Evolutionary conservation across 192 early-diverging fungal genomes (phyloP).

Genomic region (Lunasporangiospora selenospora): DNA sequence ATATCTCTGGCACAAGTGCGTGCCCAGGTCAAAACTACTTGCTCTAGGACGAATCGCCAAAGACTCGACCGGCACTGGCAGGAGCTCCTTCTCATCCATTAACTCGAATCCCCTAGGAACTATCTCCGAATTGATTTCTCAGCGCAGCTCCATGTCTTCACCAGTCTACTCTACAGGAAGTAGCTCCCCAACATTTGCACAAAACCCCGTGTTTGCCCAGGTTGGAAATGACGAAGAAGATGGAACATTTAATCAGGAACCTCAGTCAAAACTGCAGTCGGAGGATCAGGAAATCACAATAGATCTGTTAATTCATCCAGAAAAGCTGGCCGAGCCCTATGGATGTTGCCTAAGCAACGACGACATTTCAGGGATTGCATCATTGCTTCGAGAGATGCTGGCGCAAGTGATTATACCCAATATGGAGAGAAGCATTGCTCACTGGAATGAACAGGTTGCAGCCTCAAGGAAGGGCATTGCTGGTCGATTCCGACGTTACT

Average conservation of each 20-base stretch:
- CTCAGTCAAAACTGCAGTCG: slow-evolving; percentile 5
- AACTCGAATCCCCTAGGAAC: slow-evolving; percentile 18
- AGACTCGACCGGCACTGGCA: slow-evolving; percentile 2
- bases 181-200: slow-evolving; percentile 39
- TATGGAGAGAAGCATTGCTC: slow-evolving; percentile 88
- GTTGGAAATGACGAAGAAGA: slow-evolving; percentile 40
- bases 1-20: slow-evolving; percentile 55
- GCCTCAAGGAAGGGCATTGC: slow-evolving; percentile 86
- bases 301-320: slow-evolving; percentile 26
- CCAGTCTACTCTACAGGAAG: slow-evolving; percentile 48
- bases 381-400: slow-evolving; percentile 64
- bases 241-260: slow-evolving; percentile 40
- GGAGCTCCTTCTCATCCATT: slow-evolving; percentile 27
- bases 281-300: slow-evolving; percentile 18
- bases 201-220: slow-evolving; percentile 36
- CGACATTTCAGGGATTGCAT: slow-evolving; percentile 60
- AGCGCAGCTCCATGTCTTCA: slow-evolving; percentile 35
- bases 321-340: slow-evolving; percentile 46
- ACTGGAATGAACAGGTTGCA: slow-evolving; percentile 93
- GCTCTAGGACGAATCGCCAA: slow-evolving; percentile 23
- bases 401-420: slow-evolving; percentile 81
- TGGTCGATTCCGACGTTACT: slow-evolving; percentile 87
- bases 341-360: slow-evolving; percentile 59
- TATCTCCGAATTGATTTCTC: slow-evolving; percentile 20
- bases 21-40: slow-evolving; percentile 43